phyloP scores from a whole-genome alignment of 2,329 filamentous ascomycete genomes.

The Anthostomella pinea region DNA sequence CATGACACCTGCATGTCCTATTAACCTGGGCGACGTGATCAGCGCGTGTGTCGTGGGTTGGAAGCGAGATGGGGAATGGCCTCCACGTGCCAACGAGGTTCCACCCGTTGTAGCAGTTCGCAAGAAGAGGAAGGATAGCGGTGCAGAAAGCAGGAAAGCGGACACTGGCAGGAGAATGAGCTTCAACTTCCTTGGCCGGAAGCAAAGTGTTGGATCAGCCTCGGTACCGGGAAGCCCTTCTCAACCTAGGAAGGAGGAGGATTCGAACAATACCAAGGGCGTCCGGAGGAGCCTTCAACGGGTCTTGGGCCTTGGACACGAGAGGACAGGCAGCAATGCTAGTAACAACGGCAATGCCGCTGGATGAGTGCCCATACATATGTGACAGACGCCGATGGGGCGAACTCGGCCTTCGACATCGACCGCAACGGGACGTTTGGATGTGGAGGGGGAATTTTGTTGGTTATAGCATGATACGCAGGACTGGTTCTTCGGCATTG shows the following conservation, averaged over 20 bases:
- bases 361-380: constrained; percentile 4
- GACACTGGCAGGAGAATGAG: constrained; percentile 43
- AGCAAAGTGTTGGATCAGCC: constrained; percentile 24
- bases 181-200: constrained; percentile 44
- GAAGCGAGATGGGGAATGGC: constrained; percentile 94
- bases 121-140: constrained; percentile 38
- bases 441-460: not conserved
- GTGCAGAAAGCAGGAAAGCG: constrained; percentile 19
- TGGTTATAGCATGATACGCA: not conserved
- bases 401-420: not conserved
- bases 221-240: constrained; percentile 8
- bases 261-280: constrained; percentile 21
- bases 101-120: constrained; percentile 36
- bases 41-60: constrained; percentile 81
- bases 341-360: constrained; percentile 11
- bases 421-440: not conserved
- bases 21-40: constrained; percentile 81
- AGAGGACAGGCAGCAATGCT: constrained; percentile 15
- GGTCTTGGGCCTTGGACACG: constrained; percentile 33
- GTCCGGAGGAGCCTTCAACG: constrained; percentile 35
- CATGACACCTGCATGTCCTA: constrained; percentile 80
- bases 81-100: constrained; percentile 57
- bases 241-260: constrained; percentile 14
- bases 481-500: constrained; percentile 1
- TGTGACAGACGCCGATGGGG: not conserved